Conservation (phyloP, 129 eudicot species). For the Flaveria trinervia region DNA sequence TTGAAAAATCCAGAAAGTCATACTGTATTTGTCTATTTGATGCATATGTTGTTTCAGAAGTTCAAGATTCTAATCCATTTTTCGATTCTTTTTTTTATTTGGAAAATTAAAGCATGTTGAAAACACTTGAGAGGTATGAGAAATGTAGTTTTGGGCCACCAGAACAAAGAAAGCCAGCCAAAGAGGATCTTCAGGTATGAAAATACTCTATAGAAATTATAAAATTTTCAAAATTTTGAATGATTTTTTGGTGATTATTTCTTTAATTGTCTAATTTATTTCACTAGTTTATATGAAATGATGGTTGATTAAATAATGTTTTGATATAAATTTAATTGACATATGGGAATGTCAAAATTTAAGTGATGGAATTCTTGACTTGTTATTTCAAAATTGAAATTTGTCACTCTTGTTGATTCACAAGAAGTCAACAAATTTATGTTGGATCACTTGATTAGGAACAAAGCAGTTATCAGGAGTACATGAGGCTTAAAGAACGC, state of each 20-base stretch:
- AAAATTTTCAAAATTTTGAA: background rate
- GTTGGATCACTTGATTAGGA: constrained; percentile 34
- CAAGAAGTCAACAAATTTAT: constrained; percentile 22
- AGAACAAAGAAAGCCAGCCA: constrained; percentile 45
- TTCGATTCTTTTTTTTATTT: background rate
- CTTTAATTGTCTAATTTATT: background rate
- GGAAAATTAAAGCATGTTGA: constrained; percentile 43
- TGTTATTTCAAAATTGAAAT: constrained; percentile 11
- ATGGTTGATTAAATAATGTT: constrained; percentile 1
- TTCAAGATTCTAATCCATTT: constrained; percentile 3
- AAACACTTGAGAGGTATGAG: constrained; percentile 63
- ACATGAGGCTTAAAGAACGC: constrained; percentile 56
- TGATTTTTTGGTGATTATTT: background rate
- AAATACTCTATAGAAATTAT: background rate
- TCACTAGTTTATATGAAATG: background rate
- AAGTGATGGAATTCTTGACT: constrained; percentile 12
- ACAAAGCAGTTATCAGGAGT: constrained; percentile 60
- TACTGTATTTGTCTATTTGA: background rate
- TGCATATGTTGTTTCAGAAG: background rate
- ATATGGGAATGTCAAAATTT: background rate
- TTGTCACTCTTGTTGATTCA: constrained; percentile 23
- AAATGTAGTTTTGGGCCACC: constrained; percentile 65
- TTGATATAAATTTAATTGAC: background rate
- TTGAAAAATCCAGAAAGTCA: background rate
- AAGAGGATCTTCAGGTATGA: constrained; percentile 49